Evolutionary conservation across 2,329 filamentous ascomycete species (phyloP), one percentile per base, ranked within the genome.

Genomic region (Boeremia lycopersici): DNA sequence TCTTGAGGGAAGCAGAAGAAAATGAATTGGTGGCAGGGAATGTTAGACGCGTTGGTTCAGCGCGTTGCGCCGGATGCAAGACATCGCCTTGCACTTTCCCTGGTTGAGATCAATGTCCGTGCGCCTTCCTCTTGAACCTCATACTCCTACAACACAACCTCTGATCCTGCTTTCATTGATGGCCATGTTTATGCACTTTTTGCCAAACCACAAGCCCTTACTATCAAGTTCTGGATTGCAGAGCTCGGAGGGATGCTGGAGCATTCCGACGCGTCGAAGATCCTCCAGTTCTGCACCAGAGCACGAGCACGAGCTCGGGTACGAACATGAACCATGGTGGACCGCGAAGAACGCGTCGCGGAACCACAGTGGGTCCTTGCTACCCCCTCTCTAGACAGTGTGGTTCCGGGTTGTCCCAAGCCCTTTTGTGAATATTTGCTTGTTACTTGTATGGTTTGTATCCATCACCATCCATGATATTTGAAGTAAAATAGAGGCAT

Each of bases 11-110:
- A 52, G 48, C 57, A 59, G 53, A 52, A 58, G 56, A 36, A 49
- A 48, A 46, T 47, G 63, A 60, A 46, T 53, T 65, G 57, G 67
- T 69, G 65, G 67, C 63, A 67, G 67, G 69, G 59, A 69, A 67
- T 63, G 60, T 58, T 61, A 53, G 54, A 57, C 54, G 49, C 49
- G 54, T 48, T 45, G 36, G 42, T 48, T 48, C 26, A 49, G 48
- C 53, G 53, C 47, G 52, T 55, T 55, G 52, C 52, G 45, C 40
- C 44, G 51, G 51, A 23, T 47, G 46, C 47, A 51, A 47, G 47
- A 53, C 50, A 53, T 53, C 42, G 34, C 28, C 42, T 42, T 39
- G 53, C 53, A 48, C 53, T 52, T 56, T 52, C 25, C 53, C 52
- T 39, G 33, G 29, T 52, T 56, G 31, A 41, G 53, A 51, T 41